These are phyloP conservation scores for Raffaelea albimanens DNA, from an alignment of 2,329 filamentous ascomycete genomes.

Conservation along the genomic window DNA sequence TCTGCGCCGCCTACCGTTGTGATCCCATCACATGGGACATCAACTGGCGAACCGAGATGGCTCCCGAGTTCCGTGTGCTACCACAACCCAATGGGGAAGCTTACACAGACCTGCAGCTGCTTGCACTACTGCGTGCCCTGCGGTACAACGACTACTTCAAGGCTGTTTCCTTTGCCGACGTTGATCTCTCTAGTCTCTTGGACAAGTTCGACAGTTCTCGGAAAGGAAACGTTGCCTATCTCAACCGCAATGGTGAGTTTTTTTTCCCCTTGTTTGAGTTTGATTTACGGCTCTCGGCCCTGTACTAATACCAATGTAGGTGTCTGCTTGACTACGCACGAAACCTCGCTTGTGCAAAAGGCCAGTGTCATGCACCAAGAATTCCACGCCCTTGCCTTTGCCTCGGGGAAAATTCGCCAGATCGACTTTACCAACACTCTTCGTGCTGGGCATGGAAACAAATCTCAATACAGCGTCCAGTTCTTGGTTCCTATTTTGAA, in stretches of 20 bases:
- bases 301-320: conserved; percentile 23
- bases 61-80: conserved; percentile 46
- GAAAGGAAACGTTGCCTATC: conserved; percentile 37
- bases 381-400: conserved; percentile 45
- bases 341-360: conserved; percentile 37
- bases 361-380: conserved; percentile 45
- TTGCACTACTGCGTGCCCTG: conserved; percentile 47
- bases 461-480: conserved; percentile 14
- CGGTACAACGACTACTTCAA: conserved; percentile 52
- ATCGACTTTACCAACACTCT: conserved; percentile 40
- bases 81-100: conserved; percentile 25
- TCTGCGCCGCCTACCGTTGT: conserved; percentile 42
- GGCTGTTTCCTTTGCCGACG: conserved; percentile 43
- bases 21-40: conserved; percentile 42
- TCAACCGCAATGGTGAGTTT: conserved; percentile 41
- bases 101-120: conserved; percentile 41
- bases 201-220: conserved; percentile 32
- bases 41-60: conserved; percentile 33
- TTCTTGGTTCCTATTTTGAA: conserved; percentile 32
- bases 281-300: neutral
- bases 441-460: conserved; percentile 2
- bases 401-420: conserved; percentile 44
- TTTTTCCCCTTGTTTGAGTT: neutral
- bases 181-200: conserved; percentile 36
- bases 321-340: conserved; percentile 36